Evolutionary conservation across 2,329 filamentous ascomycete species (phyloP), one percentile per base, ranked within the genome.

Genomic region (Colletotrichum sp.): DNA sequence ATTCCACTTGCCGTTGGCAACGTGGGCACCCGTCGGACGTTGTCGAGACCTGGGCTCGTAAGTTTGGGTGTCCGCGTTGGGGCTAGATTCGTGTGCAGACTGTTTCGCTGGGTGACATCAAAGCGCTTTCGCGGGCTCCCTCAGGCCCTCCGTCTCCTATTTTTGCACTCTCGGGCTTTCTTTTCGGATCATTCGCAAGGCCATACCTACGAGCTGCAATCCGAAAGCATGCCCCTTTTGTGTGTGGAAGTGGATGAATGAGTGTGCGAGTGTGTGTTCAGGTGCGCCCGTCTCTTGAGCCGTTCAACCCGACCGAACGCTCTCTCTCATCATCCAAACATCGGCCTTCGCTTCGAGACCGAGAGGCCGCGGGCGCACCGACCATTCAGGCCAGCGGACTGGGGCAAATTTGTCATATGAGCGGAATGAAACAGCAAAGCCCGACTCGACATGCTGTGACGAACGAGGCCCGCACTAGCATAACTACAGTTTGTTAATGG

Each of bases 31-130:
- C 38, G 28, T 64, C 38, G 18, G 28, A 70, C 59, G 30, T 36
- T 63, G 28, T 32, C 61, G 30, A 69, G 30, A 55, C 55, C 18
- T 58, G 64, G 34, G 28, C 55, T 62, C 70, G 70, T 62, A 32
- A 69, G 64, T 69, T 52, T 38, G 55, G 30, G 16, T 30, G 10
- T 43, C 52, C 69, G 52, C 21, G 61, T 30, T 38, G 56, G 43
- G 59, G 48, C 56, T 72, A 56, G 62, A 52, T 32, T 58, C 18
- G 58, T 36, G 62, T 58, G 36, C 63, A 73, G 58, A 56, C 38
- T 73, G 73, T 73, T 75, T 73, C 63, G 73, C 69, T 68, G 58
- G 43, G 69, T 68, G 26, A 59, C 73, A 73, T 75, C 73, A 68
- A 73, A 75, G 73, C 73, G 69, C 43, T 52, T 52, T 43, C 52